These are phyloP conservation scores for Verticillium isaacii DNA, from an alignment of 2,329 filamentous ascomycete species.

Conservation along the genomic window DNA sequence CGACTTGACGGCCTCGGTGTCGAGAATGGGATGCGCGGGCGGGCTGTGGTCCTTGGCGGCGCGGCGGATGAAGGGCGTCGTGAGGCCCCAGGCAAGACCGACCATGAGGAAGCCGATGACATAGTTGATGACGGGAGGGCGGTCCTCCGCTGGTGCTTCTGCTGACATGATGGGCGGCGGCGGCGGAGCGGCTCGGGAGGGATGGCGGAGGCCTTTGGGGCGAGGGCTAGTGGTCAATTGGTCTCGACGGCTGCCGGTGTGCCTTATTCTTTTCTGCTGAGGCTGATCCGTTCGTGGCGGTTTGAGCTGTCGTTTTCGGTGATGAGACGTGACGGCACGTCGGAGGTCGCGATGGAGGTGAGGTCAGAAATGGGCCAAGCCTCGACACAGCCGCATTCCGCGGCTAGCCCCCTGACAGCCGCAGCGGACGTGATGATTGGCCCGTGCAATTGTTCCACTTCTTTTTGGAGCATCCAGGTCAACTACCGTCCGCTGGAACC, in stretches of 20 bases:
- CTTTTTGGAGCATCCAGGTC: not conserved
- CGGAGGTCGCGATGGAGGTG: slow-evolving; percentile 4
- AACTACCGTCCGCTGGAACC: not conserved
- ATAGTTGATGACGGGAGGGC: slow-evolving; percentile 68
- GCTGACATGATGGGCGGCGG: not conserved
- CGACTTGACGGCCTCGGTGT: slow-evolving; percentile 41
- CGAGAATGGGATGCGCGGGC: slow-evolving; percentile 50
- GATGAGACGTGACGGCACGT: not conserved
- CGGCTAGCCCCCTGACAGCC: not conserved
- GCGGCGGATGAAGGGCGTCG: slow-evolving; percentile 84
- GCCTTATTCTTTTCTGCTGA: not conserved
- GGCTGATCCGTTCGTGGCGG: not conserved
- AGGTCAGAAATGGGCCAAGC: slow-evolving; percentile 2
- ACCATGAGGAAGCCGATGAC: slow-evolving; percentile 86
- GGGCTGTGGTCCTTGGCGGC: slow-evolving; percentile 74
- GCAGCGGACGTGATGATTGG: not conserved
- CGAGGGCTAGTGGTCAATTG: not conserved
- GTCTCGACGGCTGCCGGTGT: not conserved
- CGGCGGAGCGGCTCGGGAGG: not conserved
- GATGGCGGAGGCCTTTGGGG: not conserved
- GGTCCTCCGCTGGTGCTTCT: slow-evolving; percentile 9
- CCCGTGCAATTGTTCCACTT: not conserved
- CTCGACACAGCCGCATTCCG: slow-evolving; percentile 2
- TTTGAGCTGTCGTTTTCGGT: not conserved
- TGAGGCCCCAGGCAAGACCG: slow-evolving; percentile 88